Base-by-base conservation (phyloP, 257 asterid genomes). In the Cordia subcordata region DNA sequence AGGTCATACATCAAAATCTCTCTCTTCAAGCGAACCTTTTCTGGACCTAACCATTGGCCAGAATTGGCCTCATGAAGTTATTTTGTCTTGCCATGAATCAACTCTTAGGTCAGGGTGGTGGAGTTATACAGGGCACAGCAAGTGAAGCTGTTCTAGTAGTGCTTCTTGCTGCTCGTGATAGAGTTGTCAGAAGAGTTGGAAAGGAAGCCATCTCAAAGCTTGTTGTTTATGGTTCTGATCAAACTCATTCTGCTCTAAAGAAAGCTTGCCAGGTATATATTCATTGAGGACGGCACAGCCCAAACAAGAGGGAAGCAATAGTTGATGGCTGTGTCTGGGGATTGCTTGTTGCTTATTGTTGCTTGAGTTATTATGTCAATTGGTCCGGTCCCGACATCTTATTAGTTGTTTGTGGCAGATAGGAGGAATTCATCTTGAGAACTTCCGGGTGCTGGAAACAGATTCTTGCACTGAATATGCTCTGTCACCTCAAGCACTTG, bases 141-240 rank as follows among this genome's bases (percentile, higher is more conserved):
- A 92, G 99, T 75, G 99, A 92, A 76, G 94, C 96, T 53, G 85
- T 79, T 33, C 62, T 92, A 55, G 99, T 92, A 65, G 96, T 81
- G 71, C 88, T 88, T 71, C 73, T 92, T 82, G 99, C 96, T 63
- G 99, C 96, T 64, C 85, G 96, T 33, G 96, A 86, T 73, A 78
- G 73, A 76, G 78, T 74, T 38, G 68, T 88, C 54, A 84, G 85
- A 75, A 76, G 69, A 63, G 73, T 78, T 14, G 96, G 99, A 58
- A 86, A 78, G 72, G 91, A 84, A 64, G 73, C 77, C 62, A 58
- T 79, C 39, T 88, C 85, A 60, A 88, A 79, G 73, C 94, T 88
- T 60, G 96, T 84, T 13, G 94, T 67, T 42, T 88, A 84, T 66
- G 27, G 78, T 68, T 92, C 99, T 61, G 95, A 92, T 84, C 96